These are phyloP conservation scores for Botrytis deweyae DNA, from an alignment of 2,329 filamentous ascomycete species.

Conservation along the genomic window DNA sequence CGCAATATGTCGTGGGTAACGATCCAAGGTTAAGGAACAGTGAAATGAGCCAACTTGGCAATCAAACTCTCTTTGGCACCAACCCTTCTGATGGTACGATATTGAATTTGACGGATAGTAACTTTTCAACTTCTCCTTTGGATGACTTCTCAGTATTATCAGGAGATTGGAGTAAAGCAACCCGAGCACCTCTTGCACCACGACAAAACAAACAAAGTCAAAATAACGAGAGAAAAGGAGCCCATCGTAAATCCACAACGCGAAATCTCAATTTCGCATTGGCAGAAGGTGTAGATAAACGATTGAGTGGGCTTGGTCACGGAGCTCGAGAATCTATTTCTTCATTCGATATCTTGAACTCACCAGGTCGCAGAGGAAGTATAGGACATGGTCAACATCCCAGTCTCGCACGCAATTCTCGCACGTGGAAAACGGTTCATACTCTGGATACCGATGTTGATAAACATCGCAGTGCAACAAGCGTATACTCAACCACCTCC, in stretches of 20 bases:
- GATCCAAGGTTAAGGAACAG: constrained; percentile 25
- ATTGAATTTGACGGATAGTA: constrained; percentile 32
- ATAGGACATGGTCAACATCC: constrained; percentile 33
- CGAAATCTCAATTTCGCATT: constrained; percentile 28
- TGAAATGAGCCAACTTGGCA: constrained; percentile 18
- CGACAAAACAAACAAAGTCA: background rate
- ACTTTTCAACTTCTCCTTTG: constrained; percentile 31
- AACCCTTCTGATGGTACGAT: constrained; percentile 21
- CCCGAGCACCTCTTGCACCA: constrained; percentile 13
- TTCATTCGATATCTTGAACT: constrained; percentile 21
- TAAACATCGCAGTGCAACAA: constrained; percentile 27
- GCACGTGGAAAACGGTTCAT: constrained; percentile 31
- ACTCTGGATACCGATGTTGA: constrained; percentile 21
- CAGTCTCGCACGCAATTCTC: constrained; percentile 28
- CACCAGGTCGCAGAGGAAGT: constrained; percentile 26
- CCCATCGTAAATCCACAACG: constrained; percentile 23
- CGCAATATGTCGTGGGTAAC: constrained; percentile 25
- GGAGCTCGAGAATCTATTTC: constrained; percentile 29
- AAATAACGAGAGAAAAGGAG: constrained; percentile 9
- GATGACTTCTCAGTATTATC: constrained; percentile 32
- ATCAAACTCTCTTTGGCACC: constrained; percentile 12
- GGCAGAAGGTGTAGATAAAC: constrained; percentile 17
- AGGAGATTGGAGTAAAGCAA: constrained; percentile 20
- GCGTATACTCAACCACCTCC: constrained; percentile 17
- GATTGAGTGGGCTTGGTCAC: constrained; percentile 32